These are phyloP conservation scores for Orbilia ellipsospora DNA, from an alignment of 2,329 filamentous ascomycete genomes.

Conservation along the genomic window DNA sequence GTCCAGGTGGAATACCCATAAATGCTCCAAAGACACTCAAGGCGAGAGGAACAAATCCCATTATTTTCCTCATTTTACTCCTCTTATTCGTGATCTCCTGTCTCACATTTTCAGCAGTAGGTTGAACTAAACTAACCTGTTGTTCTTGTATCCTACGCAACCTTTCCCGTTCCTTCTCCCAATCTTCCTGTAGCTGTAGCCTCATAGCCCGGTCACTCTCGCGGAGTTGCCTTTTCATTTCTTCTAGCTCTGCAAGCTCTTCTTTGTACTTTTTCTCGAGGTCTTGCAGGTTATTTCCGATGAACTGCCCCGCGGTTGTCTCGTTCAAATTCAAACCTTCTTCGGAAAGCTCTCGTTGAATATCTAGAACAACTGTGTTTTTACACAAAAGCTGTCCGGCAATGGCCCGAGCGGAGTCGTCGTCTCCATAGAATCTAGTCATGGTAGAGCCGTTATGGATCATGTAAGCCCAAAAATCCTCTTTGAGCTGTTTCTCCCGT, in stretches of 20 bases:
- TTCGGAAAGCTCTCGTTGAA: constrained; percentile 58
- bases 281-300: constrained; percentile 28
- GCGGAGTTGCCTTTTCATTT: constrained; percentile 13
- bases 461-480: constrained; percentile 57
- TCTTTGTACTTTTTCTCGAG: constrained; percentile 23
- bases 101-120: background rate
- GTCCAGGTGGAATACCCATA: background rate
- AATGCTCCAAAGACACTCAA: constrained; percentile 7
- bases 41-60: constrained; percentile 1
- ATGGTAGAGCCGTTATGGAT: constrained; percentile 51
- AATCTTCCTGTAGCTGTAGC: constrained; percentile 1
- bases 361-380: constrained; percentile 54
- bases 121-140: background rate
- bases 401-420: constrained; percentile 43
- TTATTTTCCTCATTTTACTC: background rate
- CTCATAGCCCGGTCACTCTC: background rate
- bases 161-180: constrained; percentile 2
- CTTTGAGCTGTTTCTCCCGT: constrained; percentile 56
- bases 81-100: constrained; percentile 8
- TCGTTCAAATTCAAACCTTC: constrained; percentile 54
- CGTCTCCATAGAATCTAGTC: constrained; percentile 52
- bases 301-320: constrained; percentile 56
- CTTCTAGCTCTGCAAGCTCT: constrained; percentile 13
- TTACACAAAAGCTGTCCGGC: background rate
- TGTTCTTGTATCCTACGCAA: background rate